Percentiles rank a stretch among this genome's conserved stretches.
phyloP scores from a whole-genome alignment of 2,329 filamentous ascomycete genomes.

The Sphaerulina populicola region DNA sequence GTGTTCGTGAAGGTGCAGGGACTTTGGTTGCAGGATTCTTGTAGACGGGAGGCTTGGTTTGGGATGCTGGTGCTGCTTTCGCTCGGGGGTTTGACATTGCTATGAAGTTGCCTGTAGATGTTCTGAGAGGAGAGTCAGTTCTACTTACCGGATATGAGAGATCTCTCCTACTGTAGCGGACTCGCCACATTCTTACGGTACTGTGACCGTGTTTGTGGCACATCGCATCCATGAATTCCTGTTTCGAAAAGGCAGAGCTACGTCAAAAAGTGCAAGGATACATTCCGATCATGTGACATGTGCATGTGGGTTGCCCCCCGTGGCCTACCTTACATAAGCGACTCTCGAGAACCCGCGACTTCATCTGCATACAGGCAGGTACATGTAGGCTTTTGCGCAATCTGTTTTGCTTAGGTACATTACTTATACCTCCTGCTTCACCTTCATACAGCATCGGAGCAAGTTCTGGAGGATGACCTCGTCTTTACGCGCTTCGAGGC shows the following conservation, averaged over 20 bases:
- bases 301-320: neutral
- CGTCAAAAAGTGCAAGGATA: conserved; percentile 5
- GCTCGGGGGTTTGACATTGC: conserved; percentile 8
- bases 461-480: no score
- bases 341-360: no score
- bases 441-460: no score
- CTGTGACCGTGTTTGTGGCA: conserved; percentile 7
- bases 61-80: conserved; percentile 11
- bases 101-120: neutral
- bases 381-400: no score
- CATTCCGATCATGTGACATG: neutral
- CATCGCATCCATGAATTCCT: conserved; percentile 2
- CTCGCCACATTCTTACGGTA: conserved; percentile 8
- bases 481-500: no score
- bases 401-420: no score
- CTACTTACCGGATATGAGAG: neutral
- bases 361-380: no score
- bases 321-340: no score
- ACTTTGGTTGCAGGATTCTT: conserved; percentile 15
- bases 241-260: conserved; percentile 2
- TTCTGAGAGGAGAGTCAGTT: neutral
- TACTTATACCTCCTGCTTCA: no score
- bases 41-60: conserved; percentile 11
- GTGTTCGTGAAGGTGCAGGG: conserved; percentile 1
- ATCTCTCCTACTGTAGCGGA: neutral